Base-by-base conservation (phyloP, 306 rosid species). In the Parietaria judaica region DNA sequence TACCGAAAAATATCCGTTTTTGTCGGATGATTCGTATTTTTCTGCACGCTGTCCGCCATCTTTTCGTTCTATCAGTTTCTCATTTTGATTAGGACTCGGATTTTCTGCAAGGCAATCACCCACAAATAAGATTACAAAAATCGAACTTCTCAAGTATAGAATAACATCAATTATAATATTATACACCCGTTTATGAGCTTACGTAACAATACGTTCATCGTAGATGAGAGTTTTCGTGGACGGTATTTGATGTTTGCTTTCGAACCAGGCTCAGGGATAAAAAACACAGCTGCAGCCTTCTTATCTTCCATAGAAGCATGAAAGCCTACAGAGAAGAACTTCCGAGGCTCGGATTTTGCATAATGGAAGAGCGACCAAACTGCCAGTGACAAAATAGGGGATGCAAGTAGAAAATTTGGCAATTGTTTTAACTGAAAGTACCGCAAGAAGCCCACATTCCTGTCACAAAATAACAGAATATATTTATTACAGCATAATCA, bases 361-460 rank as follows among this genome's bases (percentile, higher is more conserved):
- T 82, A 86, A 67, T 84, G 79, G 67, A 83, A 75, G 51, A 92
- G 35, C 39, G 98, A 80, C 74, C 71, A 88, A 67, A 88, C 58
- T 43, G 86, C 80, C 76, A 92, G 65, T 67, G 95, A 83, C 62
- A 88, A 73, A 59, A 86, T 77, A 3, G 98, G 98, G 9, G 85
- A 83, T 51, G 96, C 95, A 47, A 92, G 85, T 59, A 88, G 86
- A 70, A 92, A 92, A 76, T 92, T 92, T 17, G 94, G 98, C 79
- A 92, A 67, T 78, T 82, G 96, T 67, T 88, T 82, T 61, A 92
- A 68, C 76, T 71, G 96, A 73, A 88, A 92, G 68, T 84, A 84
- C 73, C 64, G 85, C 85, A 86, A 78, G 88, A 92, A 92, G 74
- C 96, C 98, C 47, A 82, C 95, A 59, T 82, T 86, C 98, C 96